phyloP scores from a whole-genome alignment of 2,329 filamentous ascomycete genomes.

The Xylariaceae sp. region DNA sequence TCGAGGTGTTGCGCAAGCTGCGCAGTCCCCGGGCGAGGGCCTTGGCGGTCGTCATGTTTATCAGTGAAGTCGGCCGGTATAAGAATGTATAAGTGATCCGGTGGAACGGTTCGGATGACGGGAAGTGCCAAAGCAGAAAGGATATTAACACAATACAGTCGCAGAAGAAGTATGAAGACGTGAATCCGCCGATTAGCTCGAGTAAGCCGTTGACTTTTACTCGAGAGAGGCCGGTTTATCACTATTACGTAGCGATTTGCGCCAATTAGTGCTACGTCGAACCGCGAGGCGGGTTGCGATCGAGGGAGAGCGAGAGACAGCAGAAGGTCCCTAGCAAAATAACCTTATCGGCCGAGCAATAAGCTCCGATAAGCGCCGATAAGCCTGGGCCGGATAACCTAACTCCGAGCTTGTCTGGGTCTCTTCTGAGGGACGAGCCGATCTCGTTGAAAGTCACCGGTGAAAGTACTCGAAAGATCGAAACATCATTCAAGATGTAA shows the following conservation, averaged over 20 bases:
- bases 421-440: too few species aligned
- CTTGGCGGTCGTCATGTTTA: conserved; percentile 12
- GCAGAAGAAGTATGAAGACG: background rate
- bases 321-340: background rate
- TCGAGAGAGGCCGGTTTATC: background rate
- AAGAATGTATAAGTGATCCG: background rate
- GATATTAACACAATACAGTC: background rate
- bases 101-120: background rate
- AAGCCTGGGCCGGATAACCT: background rate
- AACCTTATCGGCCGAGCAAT: background rate
- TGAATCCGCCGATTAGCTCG: background rate
- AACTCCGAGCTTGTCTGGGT: too few species aligned
- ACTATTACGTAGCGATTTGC: background rate
- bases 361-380: background rate
- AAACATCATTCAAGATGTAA: too few species aligned
- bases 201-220: background rate
- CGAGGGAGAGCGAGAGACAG: conserved; percentile 2
- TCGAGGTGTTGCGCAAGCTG: conserved; percentile 6
- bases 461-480: too few species aligned
- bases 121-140: background rate
- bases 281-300: conserved; percentile 5
- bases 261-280: background rate
- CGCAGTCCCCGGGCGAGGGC: conserved; percentile 4
- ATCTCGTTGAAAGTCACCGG: too few species aligned
- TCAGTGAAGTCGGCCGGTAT: background rate